Conservation (phyloP, 352 stramenopile species). For the Pythium scleroteichum region DNA sequence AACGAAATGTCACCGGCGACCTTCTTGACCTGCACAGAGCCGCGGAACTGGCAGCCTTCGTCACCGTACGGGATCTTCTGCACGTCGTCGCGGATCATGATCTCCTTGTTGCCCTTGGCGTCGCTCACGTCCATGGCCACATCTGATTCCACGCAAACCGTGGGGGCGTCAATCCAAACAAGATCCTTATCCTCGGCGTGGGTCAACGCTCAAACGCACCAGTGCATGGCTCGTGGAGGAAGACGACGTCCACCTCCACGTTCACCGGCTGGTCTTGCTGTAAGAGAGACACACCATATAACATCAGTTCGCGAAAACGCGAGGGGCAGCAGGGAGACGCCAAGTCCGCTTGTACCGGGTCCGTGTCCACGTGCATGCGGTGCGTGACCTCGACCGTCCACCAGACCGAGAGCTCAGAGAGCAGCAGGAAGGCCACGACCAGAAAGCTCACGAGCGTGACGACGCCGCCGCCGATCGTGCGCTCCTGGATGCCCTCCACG, state of each 20-base stretch:
- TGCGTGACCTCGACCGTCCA: constrained; percentile 83
- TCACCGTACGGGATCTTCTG: constrained; percentile 56
- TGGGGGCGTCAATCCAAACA: no score
- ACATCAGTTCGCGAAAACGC: not conserved
- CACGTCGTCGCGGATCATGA: constrained; percentile 70
- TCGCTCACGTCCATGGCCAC: constrained; percentile 86
- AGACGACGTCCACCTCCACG: constrained; percentile 80
- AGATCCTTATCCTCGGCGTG: constrained; percentile 1
- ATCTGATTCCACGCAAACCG: no score
- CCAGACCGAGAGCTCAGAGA: constrained; percentile 86
- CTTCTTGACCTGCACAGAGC: constrained; percentile 75
- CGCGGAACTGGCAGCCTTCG: constrained; percentile 76
- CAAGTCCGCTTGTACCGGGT: constrained; percentile 63
- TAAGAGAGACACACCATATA: not conserved
- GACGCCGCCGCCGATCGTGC: constrained; percentile 78
- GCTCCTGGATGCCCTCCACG: constrained; percentile 89
- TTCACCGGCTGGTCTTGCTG: constrained; percentile 84
- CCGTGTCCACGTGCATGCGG: constrained; percentile 87
- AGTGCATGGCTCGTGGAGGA: constrained; percentile 77
- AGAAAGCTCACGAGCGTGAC: constrained; percentile 82
- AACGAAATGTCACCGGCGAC: constrained; percentile 85
- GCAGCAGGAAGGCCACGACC: constrained; percentile 70
- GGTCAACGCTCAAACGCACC: constrained; percentile 33
- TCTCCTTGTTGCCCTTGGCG: constrained; percentile 82
- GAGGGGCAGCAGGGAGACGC: no score